Evolutionary conservation across 495 filamentous ascomycete genomes (phyloP).

Genomic region (Bacidia gigantensis): DNA sequence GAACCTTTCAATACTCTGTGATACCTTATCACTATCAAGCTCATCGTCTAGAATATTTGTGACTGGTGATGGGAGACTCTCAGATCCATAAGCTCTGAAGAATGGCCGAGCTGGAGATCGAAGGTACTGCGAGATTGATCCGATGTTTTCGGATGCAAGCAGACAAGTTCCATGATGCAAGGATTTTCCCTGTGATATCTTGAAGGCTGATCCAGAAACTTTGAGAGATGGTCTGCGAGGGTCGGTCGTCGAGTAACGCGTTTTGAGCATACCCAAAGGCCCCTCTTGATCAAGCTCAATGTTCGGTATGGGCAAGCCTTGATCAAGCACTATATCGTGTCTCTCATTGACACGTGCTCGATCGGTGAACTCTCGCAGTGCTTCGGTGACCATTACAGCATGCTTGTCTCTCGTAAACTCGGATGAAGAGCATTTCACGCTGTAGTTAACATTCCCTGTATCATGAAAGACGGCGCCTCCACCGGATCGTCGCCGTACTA

Average conservation of each 20-base stretch:
- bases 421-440: conserved; percentile 64
- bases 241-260: conserved; percentile 10
- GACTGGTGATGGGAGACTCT: conserved; percentile 77
- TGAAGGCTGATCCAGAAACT: conserved; percentile 86
- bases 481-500: conserved; percentile 73
- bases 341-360: conserved; percentile 64
- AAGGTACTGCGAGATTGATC: conserved; percentile 48
- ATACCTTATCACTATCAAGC: conserved; percentile 21
- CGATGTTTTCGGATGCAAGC: conserved; percentile 55
- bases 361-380: conserved; percentile 41
- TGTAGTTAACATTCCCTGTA: conserved; percentile 82
- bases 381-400: conserved; percentile 78
- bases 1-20: conserved; percentile 23
- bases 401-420: conserved; percentile 73
- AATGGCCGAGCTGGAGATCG: conserved; percentile 58
- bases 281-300: conserved; percentile 2
- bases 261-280: conserved; percentile 17
- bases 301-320: conserved; percentile 18
- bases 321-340: conserved; percentile 80
- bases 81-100: conserved; percentile 74
- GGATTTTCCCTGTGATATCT: conserved; percentile 61
- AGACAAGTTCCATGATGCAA: conserved; percentile 90
- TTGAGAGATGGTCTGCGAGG: conserved; percentile 44
- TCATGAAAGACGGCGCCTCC: conserved; percentile 94
- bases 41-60: conserved; percentile 50